Base-by-base conservation (phyloP, 148 eudicot genomes). In the Fagopyrum homotropicum region DNA sequence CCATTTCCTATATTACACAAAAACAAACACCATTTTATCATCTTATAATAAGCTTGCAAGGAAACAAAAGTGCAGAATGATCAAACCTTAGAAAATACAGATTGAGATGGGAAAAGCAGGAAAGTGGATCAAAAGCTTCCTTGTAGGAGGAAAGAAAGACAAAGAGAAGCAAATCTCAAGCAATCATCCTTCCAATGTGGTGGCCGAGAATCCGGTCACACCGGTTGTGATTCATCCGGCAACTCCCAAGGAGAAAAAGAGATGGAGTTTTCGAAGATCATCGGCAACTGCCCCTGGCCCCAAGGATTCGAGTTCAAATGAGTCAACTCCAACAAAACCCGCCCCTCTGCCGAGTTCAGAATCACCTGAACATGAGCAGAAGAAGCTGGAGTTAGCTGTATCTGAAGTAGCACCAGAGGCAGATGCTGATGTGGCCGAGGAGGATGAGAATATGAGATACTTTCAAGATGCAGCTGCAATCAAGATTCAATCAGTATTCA, bases 181-280 rank as follows among this genome's bases (percentile, higher is more conserved):
- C 57, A 80, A 73, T 70, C 78, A 76, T 43, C 52, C 50, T 2
- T 29, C 47, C 46, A 43, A 76, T 0, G 61, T 4, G 6, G 61
- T 56, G 15, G 50, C 15, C 40, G 84, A 74, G 14, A 78, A 79
- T 73, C 81, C 78, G 0, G 44, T 88, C 2, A 82, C 89, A 1
- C 81, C 89, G 48, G 77, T 79, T 3, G 76, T 83, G n/a, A 72
- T 77, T 44, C 84, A 83, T 0, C 85, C 89, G 4, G 77, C 89
- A 0, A 89, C 90, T 11, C 95, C 98, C 0, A 93, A 88, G 72
- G 98, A 93, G 77, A 93, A 91, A 75, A 83, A 83, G 68, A 74
- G 98, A 73, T 93, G 98, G 98, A 91, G 98, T 78, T 93, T 93
- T 70, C 82, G 98, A 8, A 75, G 98, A 44, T 89, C 94, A 1